Percentiles rank a stretch among this genome's conserved stretches.
phyloP scores from a whole-genome alignment of 257 asterid species.

The Orobanche coerulescens region DNA sequence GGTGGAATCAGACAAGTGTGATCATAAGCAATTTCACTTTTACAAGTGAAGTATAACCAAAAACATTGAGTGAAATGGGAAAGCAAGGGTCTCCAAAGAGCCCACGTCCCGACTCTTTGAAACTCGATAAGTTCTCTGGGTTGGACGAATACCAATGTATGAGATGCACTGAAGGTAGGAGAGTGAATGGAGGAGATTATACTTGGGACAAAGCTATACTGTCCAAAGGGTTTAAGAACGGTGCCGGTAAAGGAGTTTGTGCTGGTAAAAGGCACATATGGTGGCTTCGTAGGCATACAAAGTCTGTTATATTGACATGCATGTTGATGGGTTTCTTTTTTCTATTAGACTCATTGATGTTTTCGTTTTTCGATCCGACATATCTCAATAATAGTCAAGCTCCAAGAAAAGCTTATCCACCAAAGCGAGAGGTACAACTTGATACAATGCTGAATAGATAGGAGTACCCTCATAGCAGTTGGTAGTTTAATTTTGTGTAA shows the following conservation, averaged over 20 bases:
- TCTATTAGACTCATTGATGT: conserved; percentile 54
- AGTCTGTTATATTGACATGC: conserved; percentile 42
- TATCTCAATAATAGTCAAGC: conserved; percentile 31
- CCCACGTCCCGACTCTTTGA: conserved; percentile 27
- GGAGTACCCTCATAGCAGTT: background rate
- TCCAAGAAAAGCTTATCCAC: conserved; percentile 19
- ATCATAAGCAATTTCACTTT: background rate
- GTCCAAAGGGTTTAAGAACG: conserved; percentile 33
- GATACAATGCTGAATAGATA: background rate
- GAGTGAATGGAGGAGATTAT: conserved; percentile 37
- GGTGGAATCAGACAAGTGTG: background rate
- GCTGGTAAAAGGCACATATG: conserved; percentile 39
- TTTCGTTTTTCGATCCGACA: conserved; percentile 41
- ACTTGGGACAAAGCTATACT: conserved; percentile 39
- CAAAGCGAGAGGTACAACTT: conserved; percentile 43
- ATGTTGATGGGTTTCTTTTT: conserved; percentile 43
- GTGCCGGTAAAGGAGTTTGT: conserved; percentile 38
- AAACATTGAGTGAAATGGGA: conserved; percentile 33
- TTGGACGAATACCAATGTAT: conserved; percentile 29
- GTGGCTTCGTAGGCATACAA: conserved; percentile 50
- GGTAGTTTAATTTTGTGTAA: background rate
- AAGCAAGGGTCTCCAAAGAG: conserved; percentile 39
- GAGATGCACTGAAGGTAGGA: conserved; percentile 25
- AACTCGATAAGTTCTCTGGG: conserved; percentile 28
- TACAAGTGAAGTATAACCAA: background rate